Evolutionary conservation across 2,329 filamentous ascomycete species (phyloP).

Genomic region (Alternaria conjuncta): DNA sequence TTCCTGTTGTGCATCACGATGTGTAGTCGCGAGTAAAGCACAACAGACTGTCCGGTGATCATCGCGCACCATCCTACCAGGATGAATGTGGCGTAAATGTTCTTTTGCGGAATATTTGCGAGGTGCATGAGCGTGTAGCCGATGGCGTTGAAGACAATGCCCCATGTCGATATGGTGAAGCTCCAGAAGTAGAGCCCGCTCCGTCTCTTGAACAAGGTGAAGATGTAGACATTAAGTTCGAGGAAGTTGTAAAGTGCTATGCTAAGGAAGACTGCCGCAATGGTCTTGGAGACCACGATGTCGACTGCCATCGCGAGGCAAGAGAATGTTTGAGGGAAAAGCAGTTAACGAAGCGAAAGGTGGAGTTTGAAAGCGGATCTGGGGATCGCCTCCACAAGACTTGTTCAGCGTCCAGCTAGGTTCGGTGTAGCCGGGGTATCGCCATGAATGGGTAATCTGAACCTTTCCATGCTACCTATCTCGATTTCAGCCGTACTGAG

Average conservation of each 20-base stretch:
- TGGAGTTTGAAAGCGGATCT: slow-evolving; percentile 6
- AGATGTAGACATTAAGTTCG: slow-evolving; percentile 54
- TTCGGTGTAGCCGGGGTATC: not conserved
- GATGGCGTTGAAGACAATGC: slow-evolving; percentile 53
- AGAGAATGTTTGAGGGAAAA: not conserved
- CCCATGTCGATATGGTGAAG: slow-evolving; percentile 51
- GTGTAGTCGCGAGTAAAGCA: slow-evolving; percentile 67
- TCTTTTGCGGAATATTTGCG: slow-evolving; percentile 33
- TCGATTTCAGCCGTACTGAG: not conserved
- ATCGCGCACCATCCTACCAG: slow-evolving; percentile 65
- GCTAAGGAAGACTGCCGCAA: slow-evolving; percentile 28
- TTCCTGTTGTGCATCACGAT: slow-evolving; percentile 60
- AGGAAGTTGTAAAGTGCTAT: slow-evolving; percentile 47
- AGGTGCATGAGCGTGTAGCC: slow-evolving; percentile 54
- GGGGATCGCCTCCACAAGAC: slow-evolving; percentile 7
- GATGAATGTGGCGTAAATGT: slow-evolving; percentile 49
- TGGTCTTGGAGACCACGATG: slow-evolving; percentile 9
- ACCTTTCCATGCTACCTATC: not conserved
- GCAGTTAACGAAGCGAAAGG: slow-evolving; percentile 1
- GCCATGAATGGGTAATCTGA: not conserved
- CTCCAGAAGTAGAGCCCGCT: slow-evolving; percentile 58
- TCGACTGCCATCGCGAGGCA: slow-evolving; percentile 4
- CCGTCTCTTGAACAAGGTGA: slow-evolving; percentile 54
- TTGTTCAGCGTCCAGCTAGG: not conserved
- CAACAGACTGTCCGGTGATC: slow-evolving; percentile 66